Evolutionary conservation across 345 rosid species (phyloP), one percentile per base, ranked within the genome.

Genomic region (Eucalyptus caleyi): DNA sequence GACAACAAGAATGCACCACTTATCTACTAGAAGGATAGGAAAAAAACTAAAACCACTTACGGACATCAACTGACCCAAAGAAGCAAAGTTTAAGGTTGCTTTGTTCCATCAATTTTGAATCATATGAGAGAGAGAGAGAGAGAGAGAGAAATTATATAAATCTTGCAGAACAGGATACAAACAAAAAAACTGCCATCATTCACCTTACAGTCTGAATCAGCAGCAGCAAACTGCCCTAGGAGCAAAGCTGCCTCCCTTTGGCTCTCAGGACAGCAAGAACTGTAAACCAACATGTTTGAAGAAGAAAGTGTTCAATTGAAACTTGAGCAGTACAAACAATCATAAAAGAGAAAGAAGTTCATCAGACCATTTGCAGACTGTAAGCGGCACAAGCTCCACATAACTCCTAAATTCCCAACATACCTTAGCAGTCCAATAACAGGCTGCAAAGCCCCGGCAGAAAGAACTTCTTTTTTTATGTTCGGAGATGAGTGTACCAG

Each of bases 161-260:
- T 42, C 50, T 45, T 62, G 24, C 81, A 45, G 82, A 65, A 40
- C 34, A 60, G 40, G 62, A 21, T 83, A 51, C 32, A 12, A 34
- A 83, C 26, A 59, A 87, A 44, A 86, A 89, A 86, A 54, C 34
- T 86, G n/a, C 34, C 85, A 45, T 26, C 40, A 89, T 62, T 83
- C 88, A 98, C 99, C 99, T 98, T 98, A 94, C 98, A 96, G 94
- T 98, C 99, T 87, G 99, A 96, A 94, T 98, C 99, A 40, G 98
- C 95, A 86, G 99, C 99, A 88, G 99, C 99, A 94, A 98, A 98
- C 90, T 98, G 99, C 89, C 99, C 99, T 85, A 98, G 98, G 91
- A 98, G 94, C 87, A 98, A 94, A 91, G 99, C 99, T 16, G 99
- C 99, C 93, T 98, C 99, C 92, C 99, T 95, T 88, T 98, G 99